Conservation (phyloP, 495 filamentous ascomycete species). For the Hypoxylon subgilvum region DNA sequence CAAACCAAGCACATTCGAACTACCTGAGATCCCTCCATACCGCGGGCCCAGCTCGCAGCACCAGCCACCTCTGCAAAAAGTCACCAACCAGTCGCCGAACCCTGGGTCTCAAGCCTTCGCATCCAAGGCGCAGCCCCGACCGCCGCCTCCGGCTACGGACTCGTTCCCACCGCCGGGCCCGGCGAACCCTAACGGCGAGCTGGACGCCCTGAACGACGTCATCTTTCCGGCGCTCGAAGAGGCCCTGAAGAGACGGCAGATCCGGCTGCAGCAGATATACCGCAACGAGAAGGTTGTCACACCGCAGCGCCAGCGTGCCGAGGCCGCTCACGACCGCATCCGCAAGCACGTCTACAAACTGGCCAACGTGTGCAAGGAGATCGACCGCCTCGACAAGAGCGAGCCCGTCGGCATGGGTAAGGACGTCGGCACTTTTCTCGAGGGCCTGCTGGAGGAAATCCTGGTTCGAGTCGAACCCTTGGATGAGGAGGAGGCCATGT, state of each 20-base stretch:
- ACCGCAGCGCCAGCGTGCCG: slow-evolving; percentile 64
- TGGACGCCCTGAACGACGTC: slow-evolving; percentile 75
- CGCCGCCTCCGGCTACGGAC: slow-evolving; percentile 31
- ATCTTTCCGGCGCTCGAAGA: slow-evolving; percentile 90
- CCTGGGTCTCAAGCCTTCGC: slow-evolving; percentile 34
- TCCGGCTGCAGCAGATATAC: slow-evolving; percentile 63
- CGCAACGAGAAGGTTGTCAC: slow-evolving; percentile 51
- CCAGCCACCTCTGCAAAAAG: slow-evolving; percentile 43
- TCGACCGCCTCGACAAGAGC: slow-evolving; percentile 82
- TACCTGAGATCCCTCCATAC: slow-evolving; percentile 63
- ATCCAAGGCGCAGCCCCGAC: slow-evolving; percentile 38
- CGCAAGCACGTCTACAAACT: slow-evolving; percentile 77
- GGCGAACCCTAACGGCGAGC: slow-evolving; percentile 54
- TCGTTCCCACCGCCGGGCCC: slow-evolving; percentile 55
- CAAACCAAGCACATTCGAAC: slow-evolving; percentile 45
- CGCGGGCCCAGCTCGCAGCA: slow-evolving; percentile 48
- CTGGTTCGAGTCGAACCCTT: slow-evolving; percentile 88
- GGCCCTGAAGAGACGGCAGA: slow-evolving; percentile 79
- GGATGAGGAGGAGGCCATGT: slow-evolving; percentile 65
- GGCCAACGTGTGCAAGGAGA: slow-evolving; percentile 77
- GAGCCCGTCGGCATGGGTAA: slow-evolving; percentile 90
- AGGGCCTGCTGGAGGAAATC: slow-evolving; percentile 92
- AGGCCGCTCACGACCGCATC: slow-evolving; percentile 81
- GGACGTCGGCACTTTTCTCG: slow-evolving; percentile 82
- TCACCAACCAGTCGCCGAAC: slow-evolving; percentile 35